Percentiles rank a stretch among this genome's conserved stretches.
phyloP scores from a whole-genome alignment of 2,329 filamentous ascomycete species.

The Fusarium hainanense region DNA sequence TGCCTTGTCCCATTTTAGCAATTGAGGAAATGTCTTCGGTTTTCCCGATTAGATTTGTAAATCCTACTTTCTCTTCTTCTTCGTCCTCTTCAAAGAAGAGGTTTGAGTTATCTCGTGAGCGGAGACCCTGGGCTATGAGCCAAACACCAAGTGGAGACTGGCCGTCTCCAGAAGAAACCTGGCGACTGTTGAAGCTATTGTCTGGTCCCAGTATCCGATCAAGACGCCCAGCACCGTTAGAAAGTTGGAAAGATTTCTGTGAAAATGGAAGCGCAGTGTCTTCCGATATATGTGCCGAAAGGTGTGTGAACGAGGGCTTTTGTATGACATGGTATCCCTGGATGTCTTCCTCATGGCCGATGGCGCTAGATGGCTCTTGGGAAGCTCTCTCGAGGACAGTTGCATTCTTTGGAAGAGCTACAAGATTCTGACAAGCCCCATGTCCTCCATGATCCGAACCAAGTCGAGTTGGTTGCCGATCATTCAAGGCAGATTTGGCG shows the following conservation, averaged over 20 bases:
- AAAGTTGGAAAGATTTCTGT: conserved; percentile 34
- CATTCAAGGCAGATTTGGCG: conserved; percentile 9
- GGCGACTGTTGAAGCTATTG: conserved; percentile 47
- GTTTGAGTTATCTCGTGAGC: conserved; percentile 44
- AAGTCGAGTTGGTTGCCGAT: neutral
- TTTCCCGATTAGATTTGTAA: neutral
- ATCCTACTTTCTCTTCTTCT: conserved; percentile 7
- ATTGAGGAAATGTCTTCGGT: neutral
- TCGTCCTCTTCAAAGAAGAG: conserved; percentile 28
- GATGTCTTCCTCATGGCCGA: neutral
- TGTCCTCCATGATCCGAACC: conserved; percentile 12
- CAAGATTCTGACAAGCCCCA: neutral
- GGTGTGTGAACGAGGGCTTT: neutral
- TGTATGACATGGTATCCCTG: neutral
- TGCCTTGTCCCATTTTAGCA: neutral
- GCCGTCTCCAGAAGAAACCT: conserved; percentile 49
- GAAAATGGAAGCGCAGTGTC: conserved; percentile 18
- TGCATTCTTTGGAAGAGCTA: neutral
- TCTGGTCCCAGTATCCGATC: conserved; percentile 39
- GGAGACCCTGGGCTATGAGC: conserved; percentile 52
- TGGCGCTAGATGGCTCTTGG: too few species aligned
- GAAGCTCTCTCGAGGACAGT: neutral
- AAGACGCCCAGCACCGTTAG: conserved; percentile 32
- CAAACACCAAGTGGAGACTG: conserved; percentile 52
- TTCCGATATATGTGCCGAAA: conserved; percentile 2